Percentiles rank a stretch among this genome's conserved stretches.
These are phyloP conservation scores for Kwoniella bestiolae DNA, from an alignment of 768 basidiomycete genomes.

Conservation along the genomic window DNA sequence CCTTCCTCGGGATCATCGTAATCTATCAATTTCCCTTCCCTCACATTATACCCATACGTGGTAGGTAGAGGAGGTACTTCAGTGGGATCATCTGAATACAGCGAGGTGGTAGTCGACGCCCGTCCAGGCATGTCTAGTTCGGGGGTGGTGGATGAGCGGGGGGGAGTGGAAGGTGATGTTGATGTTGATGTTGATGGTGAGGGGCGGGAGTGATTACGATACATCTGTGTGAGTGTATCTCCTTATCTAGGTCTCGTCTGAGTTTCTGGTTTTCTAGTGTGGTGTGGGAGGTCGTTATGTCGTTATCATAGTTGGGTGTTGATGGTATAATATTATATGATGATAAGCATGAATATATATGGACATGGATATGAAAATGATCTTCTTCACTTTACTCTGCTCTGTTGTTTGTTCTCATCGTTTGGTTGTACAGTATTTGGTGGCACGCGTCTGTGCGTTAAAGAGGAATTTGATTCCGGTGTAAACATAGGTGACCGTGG, in stretches of 20 bases:
- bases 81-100: slow-evolving; percentile 35
- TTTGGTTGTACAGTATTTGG: slow-evolving; percentile 8
- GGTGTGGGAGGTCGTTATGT: background rate
- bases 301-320: background rate
- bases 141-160: slow-evolving; percentile 18
- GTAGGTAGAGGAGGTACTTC: slow-evolving; percentile 18
- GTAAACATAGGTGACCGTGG: slow-evolving; percentile 1
- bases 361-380: background rate
- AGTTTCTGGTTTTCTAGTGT: background rate
- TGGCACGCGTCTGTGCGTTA: slow-evolving; percentile 6
- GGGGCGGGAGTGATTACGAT: background rate
- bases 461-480: slow-evolving; percentile 4
- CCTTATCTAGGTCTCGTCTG: too few species aligned
- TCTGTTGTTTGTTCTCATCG: background rate
- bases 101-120: slow-evolving; percentile 18
- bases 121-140: slow-evolving; percentile 21
- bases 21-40: slow-evolving; percentile 24
- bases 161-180: slow-evolving; percentile 15
- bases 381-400: background rate
- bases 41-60: background rate
- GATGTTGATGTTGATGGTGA: slow-evolving; percentile 7
- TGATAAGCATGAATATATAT: background rate
- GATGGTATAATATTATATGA: background rate
- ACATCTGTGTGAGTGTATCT: slow-evolving; percentile 1
- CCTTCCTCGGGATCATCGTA: slow-evolving; percentile 7